Base-by-base conservation (phyloP, 768 basidiomycete species). In the Boletus huronensis region DNA sequence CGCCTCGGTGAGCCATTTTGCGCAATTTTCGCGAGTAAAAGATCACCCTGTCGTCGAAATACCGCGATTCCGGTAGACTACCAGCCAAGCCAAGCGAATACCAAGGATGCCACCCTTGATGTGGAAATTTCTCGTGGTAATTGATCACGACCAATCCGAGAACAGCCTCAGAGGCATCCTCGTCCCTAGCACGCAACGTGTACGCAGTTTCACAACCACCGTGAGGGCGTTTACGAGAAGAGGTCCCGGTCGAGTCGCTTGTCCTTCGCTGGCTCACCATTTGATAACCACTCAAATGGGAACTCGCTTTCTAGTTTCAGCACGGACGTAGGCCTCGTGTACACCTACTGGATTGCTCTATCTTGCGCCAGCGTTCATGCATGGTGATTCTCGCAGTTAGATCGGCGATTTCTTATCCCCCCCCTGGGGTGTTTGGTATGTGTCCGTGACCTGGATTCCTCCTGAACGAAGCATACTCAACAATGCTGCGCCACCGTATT, bases 61-160 rank as follows among this genome's bases (percentile, higher is more conserved):
- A 11, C 54, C 54, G 52, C 46, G 47, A 51, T 35, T 50, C 50
- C 53, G 26, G 54, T 53, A 31, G 39, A 43, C 13, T 10, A 43
- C 21, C 25, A 26, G 25, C 23, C 14, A 3, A 35, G 31, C 32
- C 28, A 14, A 17, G 9, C 34, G 34, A 23, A 34, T n/a, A 23
- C 17, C 23, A 34, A 31, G 23, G 21, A 42, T 26, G 25, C 17
- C 42, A 26, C 10, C 41, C 25, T 17, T n/a, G n/a, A n/a, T n/a
- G n/a, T n/a, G n/a, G n/a, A n/a, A 31, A 31, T 13, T 31, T 31
- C 9, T 32, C 32, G 32, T 23, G 14, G 40, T 25, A 41, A 16
- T 21, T 6, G 36, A 41, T 25, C n/a, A n/a, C n/a, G n/a, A 29
- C 48, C 38, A 50, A 50, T 38, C 35, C 26, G 25, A n/a, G 21